Percentiles rank a stretch among this genome's conserved stretches.
Conservation (phyloP, 169 alveolate species). For the Theileria orientalis region DNA sequence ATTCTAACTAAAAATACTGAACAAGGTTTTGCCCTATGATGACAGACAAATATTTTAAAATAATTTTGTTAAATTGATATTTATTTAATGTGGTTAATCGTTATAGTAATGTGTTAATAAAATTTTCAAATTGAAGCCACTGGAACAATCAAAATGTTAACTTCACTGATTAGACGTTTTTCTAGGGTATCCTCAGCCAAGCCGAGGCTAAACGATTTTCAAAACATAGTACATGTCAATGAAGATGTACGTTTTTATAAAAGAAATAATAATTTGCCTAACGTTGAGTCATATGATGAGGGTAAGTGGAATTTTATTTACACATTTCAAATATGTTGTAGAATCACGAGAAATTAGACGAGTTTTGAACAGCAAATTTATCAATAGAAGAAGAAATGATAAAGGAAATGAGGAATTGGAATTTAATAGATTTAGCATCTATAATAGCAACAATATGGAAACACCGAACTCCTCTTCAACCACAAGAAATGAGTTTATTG, state of each 20-base stretch:
- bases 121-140: background rate
- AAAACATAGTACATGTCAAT: background rate
- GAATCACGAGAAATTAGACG: background rate
- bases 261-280: background rate
- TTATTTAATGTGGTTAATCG: too few relatives aligned
- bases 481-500: background rate
- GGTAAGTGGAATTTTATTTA: background rate
- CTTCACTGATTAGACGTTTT: background rate
- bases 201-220: background rate
- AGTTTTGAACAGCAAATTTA: background rate
- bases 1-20: too few relatives aligned
- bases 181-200: background rate
- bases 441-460: background rate
- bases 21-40: too few relatives aligned
- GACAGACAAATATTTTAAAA: too few relatives aligned
- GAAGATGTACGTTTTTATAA: conserved; percentile 10
- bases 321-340: background rate
- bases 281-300: background rate
- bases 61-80: too few relatives aligned
- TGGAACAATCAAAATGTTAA: background rate
- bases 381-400: background rate
- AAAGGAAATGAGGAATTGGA: background rate
- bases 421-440: background rate
- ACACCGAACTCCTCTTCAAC: background rate
- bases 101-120: background rate